Evolutionary conservation across 257 asterid genomes (phyloP), one percentile per base, ranked within the genome.

Genomic region (Primulina tabacum): DNA sequence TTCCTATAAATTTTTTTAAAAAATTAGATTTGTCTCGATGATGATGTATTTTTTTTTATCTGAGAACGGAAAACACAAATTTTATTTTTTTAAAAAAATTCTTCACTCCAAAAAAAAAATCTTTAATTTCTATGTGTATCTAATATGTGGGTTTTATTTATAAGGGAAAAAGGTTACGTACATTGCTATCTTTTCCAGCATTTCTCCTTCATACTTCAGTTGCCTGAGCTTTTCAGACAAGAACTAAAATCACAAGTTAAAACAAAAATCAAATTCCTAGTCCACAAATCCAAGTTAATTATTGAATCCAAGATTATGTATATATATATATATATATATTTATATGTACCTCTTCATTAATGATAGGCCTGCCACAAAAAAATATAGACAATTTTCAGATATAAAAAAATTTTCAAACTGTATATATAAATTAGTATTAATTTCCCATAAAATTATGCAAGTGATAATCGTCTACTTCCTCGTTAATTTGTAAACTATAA

Each of bases 161-260:
- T 14, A 33, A 17, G 35, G 62, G 68, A 37, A n/a, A 47, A 24
- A 18, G 28, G 28, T 65, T 82, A 89, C n/a, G n/a, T n/a, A n/a
- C 96, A 37, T 37, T 8, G 92, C 82, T 35, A 86, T 76, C 65
- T 83, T 89, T 38, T 84, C 88, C 21, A 89, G 78, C 90, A 88
- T 75, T 76, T 81, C 72, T 3, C 78, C 77, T 76, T 89, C 95
- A 57, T 67, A 26, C 70, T 86, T 88, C 47, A 82, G 34, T 40
- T 89, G 84, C 78, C 77, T 81, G 56, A 89, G 81, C 76, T 55
- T 86, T 59, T 69, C 80, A 28, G 80, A 71, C 78, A 89, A 66
- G 28, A 71, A 69, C 90, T 89, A 71, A 75, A 74, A 72, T 17
- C 6, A 73, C 37, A 67, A 65, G 53, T 34, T 17, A 60, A n/a